Conservation (phyloP, 805 yeast genomes). For the Tetrapisispora taiwanensis region DNA sequence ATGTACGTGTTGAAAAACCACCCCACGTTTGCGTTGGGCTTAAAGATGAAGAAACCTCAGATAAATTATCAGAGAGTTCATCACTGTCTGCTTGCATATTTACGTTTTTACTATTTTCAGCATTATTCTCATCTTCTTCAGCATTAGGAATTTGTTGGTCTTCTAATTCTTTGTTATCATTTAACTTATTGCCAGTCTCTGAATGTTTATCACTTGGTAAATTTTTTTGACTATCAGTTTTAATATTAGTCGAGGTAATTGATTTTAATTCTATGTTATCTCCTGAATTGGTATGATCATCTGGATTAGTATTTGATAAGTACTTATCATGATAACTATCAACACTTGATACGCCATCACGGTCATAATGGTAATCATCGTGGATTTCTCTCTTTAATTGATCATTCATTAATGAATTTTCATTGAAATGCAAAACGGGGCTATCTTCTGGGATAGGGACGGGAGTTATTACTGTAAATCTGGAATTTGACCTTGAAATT, state of each 20-base stretch:
- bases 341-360: not conserved
- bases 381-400: not conserved
- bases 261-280: not conserved
- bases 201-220: too few species aligned
- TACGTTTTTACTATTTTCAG: not conserved
- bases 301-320: not conserved
- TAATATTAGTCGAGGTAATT: not conserved
- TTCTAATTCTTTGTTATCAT: not conserved
- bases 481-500: not conserved
- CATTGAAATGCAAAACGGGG: not conserved
- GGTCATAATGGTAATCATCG: not conserved
- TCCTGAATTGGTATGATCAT: not conserved
- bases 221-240: too few species aligned
- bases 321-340: not conserved
- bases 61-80: not conserved
- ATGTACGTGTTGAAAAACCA: not conserved
- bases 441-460: conserved; percentile 2
- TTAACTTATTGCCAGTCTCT: not conserved
- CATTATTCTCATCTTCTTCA: not conserved
- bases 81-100: not conserved
- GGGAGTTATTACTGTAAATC: not conserved
- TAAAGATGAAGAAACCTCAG: not conserved
- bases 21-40: not conserved
- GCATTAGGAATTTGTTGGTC: too few species aligned
- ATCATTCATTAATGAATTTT: not conserved